Evolutionary conservation across 2,329 filamentous ascomycete genomes (phyloP).

Genomic region (Colletotrichum chrysophilum): DNA sequence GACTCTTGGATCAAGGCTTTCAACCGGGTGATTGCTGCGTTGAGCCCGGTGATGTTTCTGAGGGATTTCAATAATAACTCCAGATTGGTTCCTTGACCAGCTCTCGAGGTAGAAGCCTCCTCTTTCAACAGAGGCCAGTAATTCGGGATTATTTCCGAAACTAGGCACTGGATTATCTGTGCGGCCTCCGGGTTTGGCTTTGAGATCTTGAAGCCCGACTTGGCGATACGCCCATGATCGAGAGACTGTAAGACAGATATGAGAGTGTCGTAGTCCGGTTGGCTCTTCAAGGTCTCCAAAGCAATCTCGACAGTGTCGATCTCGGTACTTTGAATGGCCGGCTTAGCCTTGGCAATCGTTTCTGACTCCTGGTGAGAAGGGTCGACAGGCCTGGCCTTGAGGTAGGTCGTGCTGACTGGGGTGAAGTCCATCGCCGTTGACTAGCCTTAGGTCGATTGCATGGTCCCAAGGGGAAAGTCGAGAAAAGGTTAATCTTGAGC

Average conservation of each 20-base stretch:
- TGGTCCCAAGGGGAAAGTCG: not conserved
- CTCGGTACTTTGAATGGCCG: not conserved
- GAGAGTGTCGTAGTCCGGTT: conserved; percentile 67
- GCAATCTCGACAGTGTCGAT: conserved; percentile 51
- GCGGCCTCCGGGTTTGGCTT: conserved; percentile 71
- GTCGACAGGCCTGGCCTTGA: conserved; percentile 40
- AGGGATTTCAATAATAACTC: conserved; percentile 68
- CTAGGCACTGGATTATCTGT: conserved; percentile 76
- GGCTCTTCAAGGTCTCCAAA: conserved; percentile 63
- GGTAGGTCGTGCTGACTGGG: conserved; percentile 58
- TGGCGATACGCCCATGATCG: conserved; percentile 27
- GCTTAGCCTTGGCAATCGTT: conserved; percentile 17
- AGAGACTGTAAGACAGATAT: conserved; percentile 59
- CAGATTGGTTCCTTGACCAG: conserved; percentile 38
- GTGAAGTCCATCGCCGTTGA: conserved; percentile 57
- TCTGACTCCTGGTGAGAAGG: conserved; percentile 43
- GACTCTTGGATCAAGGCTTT: conserved; percentile 63
- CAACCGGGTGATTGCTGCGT: conserved; percentile 75
- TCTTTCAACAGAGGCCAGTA: conserved; percentile 76
- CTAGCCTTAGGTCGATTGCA: not conserved
- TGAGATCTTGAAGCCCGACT: conserved; percentile 58
- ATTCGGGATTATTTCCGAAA: conserved; percentile 77
- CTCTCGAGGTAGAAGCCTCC: conserved; percentile 29
- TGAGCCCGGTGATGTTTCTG: conserved; percentile 76
- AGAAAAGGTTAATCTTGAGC: not conserved